phyloP scores from a whole-genome alignment of 2,329 filamentous ascomycete species.

The Sarocladium strictum region DNA sequence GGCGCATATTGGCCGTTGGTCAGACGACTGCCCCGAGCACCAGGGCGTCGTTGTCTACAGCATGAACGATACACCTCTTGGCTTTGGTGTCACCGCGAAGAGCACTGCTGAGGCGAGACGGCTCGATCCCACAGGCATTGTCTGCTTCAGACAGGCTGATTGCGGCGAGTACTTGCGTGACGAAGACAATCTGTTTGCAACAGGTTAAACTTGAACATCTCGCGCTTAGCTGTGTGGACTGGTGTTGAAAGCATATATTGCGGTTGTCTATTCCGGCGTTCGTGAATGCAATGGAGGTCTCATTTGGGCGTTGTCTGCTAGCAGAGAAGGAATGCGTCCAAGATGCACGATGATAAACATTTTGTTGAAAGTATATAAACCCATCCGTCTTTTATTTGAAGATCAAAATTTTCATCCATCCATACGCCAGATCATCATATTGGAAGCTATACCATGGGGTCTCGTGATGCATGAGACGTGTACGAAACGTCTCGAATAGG shows the following conservation, averaged over 20 bases:
- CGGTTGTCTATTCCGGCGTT: conserved; percentile 1
- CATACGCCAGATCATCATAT: neutral
- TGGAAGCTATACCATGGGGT: neutral
- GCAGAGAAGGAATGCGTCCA: neutral
- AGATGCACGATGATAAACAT: no score
- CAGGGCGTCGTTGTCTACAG: conserved; percentile 83
- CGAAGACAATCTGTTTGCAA: conserved; percentile 59
- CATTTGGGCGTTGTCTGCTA: neutral
- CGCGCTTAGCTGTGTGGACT: neutral
- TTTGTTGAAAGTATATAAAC: conserved; percentile 5
- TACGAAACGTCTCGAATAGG: conserved; percentile 25
- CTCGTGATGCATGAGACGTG: conserved; percentile 2
- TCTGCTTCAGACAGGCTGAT: conserved; percentile 87
- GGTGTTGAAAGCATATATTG: neutral
- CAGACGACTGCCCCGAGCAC: conserved; percentile 36
- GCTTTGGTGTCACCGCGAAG: conserved; percentile 87
- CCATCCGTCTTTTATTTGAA: conserved; percentile 8
- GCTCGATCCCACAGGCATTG: conserved; percentile 84
- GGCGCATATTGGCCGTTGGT: conserved; percentile 42
- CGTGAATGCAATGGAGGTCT: neutral
- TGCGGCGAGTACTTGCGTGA: conserved; percentile 93
- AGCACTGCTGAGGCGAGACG: conserved; percentile 77
- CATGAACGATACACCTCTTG: conserved; percentile 91
- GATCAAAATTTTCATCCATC: neutral
- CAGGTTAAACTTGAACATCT: conserved; percentile 30